phyloP scores from a whole-genome alignment of 2,329 filamentous ascomycete species.

The Clonostachys solani region DNA sequence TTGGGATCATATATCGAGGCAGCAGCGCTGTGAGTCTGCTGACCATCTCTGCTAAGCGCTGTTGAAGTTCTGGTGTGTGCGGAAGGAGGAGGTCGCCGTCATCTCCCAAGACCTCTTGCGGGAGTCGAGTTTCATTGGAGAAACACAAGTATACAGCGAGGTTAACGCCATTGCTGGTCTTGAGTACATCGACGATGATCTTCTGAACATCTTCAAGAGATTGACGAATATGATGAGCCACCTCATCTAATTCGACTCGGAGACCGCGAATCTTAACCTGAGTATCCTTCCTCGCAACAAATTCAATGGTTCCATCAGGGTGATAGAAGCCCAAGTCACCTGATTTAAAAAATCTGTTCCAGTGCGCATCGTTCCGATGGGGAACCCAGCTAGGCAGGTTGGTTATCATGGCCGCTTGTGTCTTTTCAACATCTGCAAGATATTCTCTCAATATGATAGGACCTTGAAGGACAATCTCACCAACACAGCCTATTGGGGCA shows the following conservation, averaged over 20 bases:
- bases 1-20: conserved; percentile 11
- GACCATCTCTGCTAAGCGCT: conserved; percentile 5
- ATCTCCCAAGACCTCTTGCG: neutral
- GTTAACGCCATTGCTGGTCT: neutral
- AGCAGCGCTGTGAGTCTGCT: conserved; percentile 3
- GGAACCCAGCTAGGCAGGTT: neutral
- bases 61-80: conserved; percentile 2
- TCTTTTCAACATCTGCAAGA: conserved; percentile 23
- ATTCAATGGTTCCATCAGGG: conserved; percentile 2
- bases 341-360: neutral
- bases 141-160: neutral
- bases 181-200: neutral
- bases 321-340: neutral
- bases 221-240: neutral
- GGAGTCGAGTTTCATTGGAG: neutral
- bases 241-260: conserved; percentile 1
- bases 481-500: conserved; percentile 5
- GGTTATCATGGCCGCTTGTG: conserved; percentile 12
- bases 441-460: conserved; percentile 41
- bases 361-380: neutral
- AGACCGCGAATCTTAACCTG: conserved; percentile 2
- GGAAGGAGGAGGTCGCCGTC: conserved; percentile 4
- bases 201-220: neutral
- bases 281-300: neutral
- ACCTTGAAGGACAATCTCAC: conserved; percentile 8